Evolutionary conservation across 352 stramenopile genomes (phyloP).

Genomic region (Phytopythium oedochilum): DNA sequence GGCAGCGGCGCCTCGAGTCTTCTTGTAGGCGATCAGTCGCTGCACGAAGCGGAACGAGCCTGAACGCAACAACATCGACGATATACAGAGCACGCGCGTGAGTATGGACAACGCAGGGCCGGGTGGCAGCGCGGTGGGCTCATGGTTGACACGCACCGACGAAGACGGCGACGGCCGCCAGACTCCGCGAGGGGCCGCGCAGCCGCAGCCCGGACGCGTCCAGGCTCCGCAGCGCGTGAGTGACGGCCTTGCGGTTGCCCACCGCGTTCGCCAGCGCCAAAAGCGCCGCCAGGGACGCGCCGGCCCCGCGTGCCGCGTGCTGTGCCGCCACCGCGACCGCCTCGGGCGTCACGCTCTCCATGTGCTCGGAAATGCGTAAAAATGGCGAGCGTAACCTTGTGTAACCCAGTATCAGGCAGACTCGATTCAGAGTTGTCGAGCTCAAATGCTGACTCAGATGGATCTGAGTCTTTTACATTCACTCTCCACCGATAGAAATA

Average conservation of each 20-base stretch:
- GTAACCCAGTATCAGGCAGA: background rate
- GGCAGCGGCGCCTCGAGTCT: background rate
- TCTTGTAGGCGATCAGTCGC: constrained; percentile 5
- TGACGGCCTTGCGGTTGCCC: constrained; percentile 22
- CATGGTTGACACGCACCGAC: constrained; percentile 27
- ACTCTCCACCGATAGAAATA: too few relatives aligned
- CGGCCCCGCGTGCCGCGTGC: constrained; percentile 29
- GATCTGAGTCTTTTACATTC: too few relatives aligned
- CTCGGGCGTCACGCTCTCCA: background rate
- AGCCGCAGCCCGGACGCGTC: constrained; percentile 16
- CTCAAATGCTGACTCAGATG: too few relatives aligned
- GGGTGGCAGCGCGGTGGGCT: background rate
- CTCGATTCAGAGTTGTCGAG: background rate
- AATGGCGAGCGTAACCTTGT: background rate
- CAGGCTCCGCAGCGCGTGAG: background rate
- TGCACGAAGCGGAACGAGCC: constrained; percentile 5
- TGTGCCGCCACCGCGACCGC: constrained; percentile 8
- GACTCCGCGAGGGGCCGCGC: constrained; percentile 32
- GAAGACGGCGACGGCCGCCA: constrained; percentile 46
- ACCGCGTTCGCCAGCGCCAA: constrained; percentile 19
- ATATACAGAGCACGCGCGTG: too few relatives aligned
- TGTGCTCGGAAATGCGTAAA: constrained; percentile 1
- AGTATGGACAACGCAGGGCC: background rate
- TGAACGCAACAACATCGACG: constrained; percentile 18
- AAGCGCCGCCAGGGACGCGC: constrained; percentile 18